Conservation (phyloP, 352 stramenopile genomes). For the Globisporangium alternatum region DNA sequence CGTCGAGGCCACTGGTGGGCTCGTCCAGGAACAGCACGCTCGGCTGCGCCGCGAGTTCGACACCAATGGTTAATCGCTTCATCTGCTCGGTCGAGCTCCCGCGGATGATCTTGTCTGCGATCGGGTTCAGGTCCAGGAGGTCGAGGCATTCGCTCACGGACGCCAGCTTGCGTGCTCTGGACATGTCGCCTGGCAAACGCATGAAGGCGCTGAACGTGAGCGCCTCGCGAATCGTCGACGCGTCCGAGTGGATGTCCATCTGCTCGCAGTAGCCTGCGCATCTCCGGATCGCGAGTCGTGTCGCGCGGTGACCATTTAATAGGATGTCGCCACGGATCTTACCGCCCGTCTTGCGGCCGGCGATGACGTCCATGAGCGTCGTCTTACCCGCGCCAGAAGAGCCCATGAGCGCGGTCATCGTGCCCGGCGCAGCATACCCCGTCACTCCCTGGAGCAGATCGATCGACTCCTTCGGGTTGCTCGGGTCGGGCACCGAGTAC, state of each 20-base stretch:
- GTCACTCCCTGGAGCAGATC: constrained; percentile 32
- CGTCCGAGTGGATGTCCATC: constrained; percentile 90
- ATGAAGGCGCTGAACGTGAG: constrained; percentile 84
- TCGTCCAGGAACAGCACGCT: constrained; percentile 90
- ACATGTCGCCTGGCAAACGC: not conserved
- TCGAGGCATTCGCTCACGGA: not conserved
- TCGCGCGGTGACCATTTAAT: not conserved
- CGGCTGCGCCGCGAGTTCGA: constrained; percentile 89
- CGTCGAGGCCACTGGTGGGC: constrained; percentile 88
- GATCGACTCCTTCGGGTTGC: constrained; percentile 26
- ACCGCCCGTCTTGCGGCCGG: constrained; percentile 76
- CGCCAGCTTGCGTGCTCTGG: not conserved
- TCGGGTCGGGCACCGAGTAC: constrained; percentile 23
- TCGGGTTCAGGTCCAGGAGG: constrained; percentile 6
- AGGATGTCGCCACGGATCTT: constrained; percentile 17
- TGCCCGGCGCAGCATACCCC: constrained; percentile 24
- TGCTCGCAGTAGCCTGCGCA: constrained; percentile 78
- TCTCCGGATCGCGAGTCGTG: constrained; percentile 3
- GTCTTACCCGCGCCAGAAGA: constrained; percentile 16
- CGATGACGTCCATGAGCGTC: constrained; percentile 89
- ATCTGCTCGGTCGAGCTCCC: constrained; percentile 55
- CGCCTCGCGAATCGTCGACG: constrained; percentile 89
- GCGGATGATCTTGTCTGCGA: constrained; percentile 61
- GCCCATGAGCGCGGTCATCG: constrained; percentile 42
- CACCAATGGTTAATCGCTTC: constrained; percentile 82